Evolutionary conservation across 208 protist genomes (phyloP).

Genomic region (Leishmania braziliensis): DNA sequence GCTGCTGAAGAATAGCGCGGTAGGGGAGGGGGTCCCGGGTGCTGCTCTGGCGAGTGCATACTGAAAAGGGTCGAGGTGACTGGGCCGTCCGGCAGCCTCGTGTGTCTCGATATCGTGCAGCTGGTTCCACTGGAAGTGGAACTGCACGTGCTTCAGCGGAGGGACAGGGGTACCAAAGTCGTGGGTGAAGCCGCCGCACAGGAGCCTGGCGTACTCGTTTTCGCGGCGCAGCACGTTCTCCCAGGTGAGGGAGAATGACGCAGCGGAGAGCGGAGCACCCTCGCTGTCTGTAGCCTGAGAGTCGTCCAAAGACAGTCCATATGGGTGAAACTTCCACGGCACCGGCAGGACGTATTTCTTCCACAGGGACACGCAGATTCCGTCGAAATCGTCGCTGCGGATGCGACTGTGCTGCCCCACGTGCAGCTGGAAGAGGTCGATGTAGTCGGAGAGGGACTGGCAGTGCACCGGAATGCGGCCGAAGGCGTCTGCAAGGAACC

Average conservation of each 20-base stretch:
- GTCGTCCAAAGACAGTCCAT: conserved; percentile 3
- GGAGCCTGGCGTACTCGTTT: conserved; percentile 47
- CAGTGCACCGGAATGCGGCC: conserved; percentile 42
- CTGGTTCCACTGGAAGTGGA: conserved; percentile 74
- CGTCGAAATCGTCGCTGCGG: conserved; percentile 49
- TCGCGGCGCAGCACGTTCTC: conserved; percentile 48
- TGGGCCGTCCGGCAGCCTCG: conserved; percentile 27
- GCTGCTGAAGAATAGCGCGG: neutral
- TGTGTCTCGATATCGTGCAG: conserved; percentile 68
- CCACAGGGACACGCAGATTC: conserved; percentile 70
- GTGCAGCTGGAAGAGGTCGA: conserved; percentile 78
- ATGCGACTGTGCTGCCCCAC: conserved; percentile 71
- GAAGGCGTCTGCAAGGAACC: conserved; percentile 54
- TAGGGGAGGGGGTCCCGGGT: neutral
- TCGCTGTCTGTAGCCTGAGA: neutral
- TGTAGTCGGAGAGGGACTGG: conserved; percentile 48
- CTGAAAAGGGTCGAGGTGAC: conserved; percentile 34
- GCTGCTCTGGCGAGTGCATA: conserved; percentile 9
- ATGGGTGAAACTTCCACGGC: conserved; percentile 56
- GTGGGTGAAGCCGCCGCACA: conserved; percentile 51
- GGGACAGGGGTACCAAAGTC: conserved; percentile 56
- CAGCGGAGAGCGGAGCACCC: neutral
- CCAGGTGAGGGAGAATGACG: conserved; percentile 41
- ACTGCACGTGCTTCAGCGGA: conserved; percentile 54
- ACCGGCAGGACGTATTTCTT: conserved; percentile 50